Base-by-base conservation (phyloP, 805 yeast species). In the Metschnikowia chrysomelidarum region DNA sequence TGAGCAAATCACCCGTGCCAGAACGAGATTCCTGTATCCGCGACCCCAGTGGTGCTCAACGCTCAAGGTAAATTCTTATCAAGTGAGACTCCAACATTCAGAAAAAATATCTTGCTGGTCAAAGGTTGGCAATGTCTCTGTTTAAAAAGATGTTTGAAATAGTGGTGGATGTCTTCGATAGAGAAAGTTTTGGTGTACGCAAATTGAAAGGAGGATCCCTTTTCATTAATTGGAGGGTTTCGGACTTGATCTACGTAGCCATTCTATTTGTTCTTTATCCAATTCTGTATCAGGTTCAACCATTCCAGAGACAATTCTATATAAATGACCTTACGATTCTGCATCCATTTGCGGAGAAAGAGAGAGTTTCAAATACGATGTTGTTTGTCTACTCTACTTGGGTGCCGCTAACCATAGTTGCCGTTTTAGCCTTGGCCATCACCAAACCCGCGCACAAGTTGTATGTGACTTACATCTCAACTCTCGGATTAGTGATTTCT, bases 241-340 rank as follows among this genome's bases (percentile, higher is more conserved):
- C 54, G 10, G 60, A 56, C 32, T 35, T 47, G 26, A 31, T 41
- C 14, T 46, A 53, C 15, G 24, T 63, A 7, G 53, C 38, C 2
- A 31, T 54, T 4, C 49, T 64, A 16, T 24, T 49, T 20, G 49
- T 54, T 9, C 22, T 46, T 13, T 59, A 53, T 49, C 43, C 50
- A 21, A 15, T 57, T 10, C 50, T 52, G 14, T 49, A 51, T 41
- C 26, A 43, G 30, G 24, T 65, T 11, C 40, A 50, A 29, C 96
- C 96, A 1, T 84, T 83, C 54, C 77, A 86, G 54, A 71, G 96
- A 50, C 87, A 82, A 50, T 91, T 91, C 55, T 73, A 67, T 32
- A 60, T 89, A 36, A 78, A 80, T 53, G 96, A 91, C 62, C 56
- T 79, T 26, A 75, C 91, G 0, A 76, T 91, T 24, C 77, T 80